A percentile compares a stretch with the other conserved stretches of the same genome.
phyloP scores from a whole-genome alignment of 2,329 filamentous ascomycete species.

The Neonectria coccinea region DNA sequence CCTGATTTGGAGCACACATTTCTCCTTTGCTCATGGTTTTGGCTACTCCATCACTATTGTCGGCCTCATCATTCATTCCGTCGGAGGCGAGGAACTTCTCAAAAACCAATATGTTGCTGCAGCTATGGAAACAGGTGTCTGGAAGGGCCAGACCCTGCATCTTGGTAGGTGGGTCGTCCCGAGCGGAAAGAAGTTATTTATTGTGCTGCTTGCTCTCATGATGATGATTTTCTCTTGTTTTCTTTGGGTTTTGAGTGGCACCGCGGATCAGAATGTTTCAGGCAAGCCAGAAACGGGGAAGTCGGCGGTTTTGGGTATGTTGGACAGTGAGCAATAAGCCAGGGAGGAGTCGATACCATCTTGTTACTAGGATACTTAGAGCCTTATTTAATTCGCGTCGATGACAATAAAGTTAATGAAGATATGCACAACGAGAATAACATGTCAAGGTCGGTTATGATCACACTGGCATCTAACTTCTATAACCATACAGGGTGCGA shows the following conservation, averaged over 20 bases:
- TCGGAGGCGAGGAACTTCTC: conserved; percentile 48
- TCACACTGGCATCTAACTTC: no score
- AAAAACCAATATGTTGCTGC: neutral
- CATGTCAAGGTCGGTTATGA: no score
- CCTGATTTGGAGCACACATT: conserved; percentile 79
- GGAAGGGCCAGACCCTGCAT: neutral
- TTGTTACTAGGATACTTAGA: neutral
- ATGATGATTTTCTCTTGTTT: neutral
- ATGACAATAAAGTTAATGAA: no score
- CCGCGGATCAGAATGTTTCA: neutral
- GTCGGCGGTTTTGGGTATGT: neutral
- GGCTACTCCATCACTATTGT: conserved; percentile 77
- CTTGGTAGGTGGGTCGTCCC: neutral
- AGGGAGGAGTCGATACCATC: neutral
- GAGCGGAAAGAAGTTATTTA: neutral
- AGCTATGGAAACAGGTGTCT: neutral
- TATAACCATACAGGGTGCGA: no score
- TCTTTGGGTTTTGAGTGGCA: neutral
- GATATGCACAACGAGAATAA: no score
- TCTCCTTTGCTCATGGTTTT: conserved; percentile 76
- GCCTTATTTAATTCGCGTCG: no score
- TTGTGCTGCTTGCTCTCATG: neutral
- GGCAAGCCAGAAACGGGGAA: neutral
- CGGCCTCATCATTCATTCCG: conserved; percentile 61
- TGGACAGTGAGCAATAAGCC: neutral